phyloP scores from a whole-genome alignment of 2,329 filamentous ascomycete species.

The Aspergillus hortae region DNA sequence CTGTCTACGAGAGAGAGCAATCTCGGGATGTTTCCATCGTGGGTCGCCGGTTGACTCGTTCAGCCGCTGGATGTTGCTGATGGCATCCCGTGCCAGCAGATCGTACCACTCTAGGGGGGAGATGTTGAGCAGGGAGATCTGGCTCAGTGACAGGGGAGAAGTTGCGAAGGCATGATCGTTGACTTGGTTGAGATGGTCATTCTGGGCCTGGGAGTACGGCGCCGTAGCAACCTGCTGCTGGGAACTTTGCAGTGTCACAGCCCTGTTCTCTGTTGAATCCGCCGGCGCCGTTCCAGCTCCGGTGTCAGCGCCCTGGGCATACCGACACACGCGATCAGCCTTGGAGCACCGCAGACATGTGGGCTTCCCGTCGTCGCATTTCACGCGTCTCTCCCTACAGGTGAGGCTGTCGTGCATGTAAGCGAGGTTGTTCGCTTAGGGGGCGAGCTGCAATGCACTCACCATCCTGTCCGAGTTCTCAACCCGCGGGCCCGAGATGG shows the following conservation, averaged over 20 bases:
- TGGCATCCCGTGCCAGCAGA: conserved; percentile 20
- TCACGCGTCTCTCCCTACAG: conserved; percentile 17
- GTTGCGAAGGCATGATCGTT: neutral
- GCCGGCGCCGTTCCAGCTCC: neutral
- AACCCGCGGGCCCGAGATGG: conserved; percentile 13
- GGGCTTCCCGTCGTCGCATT: conserved; percentile 15
- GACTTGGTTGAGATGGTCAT: neutral
- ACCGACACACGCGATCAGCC: conserved; percentile 11
- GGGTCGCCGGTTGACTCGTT: conserved; percentile 4
- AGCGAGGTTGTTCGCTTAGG: conserved; percentile 4
- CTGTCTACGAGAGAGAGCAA: conserved; percentile 9
- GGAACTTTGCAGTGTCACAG: too few relatives aligned
- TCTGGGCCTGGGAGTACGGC: neutral
- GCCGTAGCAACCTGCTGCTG: neutral
- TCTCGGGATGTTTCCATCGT: conserved; percentile 5
- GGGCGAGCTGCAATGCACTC: neutral
- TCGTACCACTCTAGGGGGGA: conserved; percentile 21
- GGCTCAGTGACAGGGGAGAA: conserved; percentile 2
- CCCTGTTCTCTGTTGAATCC: neutral
- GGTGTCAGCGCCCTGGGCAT: conserved; percentile 1
- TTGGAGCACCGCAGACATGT: conserved; percentile 9
- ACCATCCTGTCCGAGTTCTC: conserved; percentile 16
- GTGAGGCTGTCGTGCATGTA: conserved; percentile 10
- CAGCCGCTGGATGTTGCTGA: conserved; percentile 10
- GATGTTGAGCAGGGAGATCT: conserved; percentile 10